Conservation (phyloP, 2,329 filamentous ascomycete genomes). For the Fusarium pseudocircinatum region DNA sequence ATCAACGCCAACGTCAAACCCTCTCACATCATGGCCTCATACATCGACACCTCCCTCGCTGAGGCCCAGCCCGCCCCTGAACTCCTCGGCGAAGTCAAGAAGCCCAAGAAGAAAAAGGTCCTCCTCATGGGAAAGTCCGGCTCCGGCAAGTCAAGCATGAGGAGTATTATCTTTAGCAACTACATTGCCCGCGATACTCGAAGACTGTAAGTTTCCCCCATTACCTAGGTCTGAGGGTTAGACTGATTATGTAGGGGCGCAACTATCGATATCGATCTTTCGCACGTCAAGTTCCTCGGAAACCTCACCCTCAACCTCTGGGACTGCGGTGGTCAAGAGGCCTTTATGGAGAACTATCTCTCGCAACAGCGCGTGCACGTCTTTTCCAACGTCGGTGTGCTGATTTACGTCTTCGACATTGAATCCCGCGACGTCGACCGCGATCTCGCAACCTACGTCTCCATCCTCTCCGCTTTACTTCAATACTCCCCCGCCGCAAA, state of each 20-base stretch:
- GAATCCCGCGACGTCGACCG: constrained; percentile 94
- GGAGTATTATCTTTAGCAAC: constrained; percentile 98
- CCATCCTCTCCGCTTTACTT: constrained; percentile 86
- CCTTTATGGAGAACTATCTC: constrained; percentile 98
- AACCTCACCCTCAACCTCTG: constrained; percentile 97
- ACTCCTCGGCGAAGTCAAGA: constrained; percentile 64
- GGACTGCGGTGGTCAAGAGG: constrained; percentile 99
- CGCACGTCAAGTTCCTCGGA: constrained; percentile 98
- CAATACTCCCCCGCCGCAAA: constrained; percentile 85
- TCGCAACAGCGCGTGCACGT: constrained; percentile 95
- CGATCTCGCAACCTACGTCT: constrained; percentile 90
- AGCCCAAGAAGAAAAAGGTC: constrained; percentile 87
- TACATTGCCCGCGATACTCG: constrained; percentile 97
- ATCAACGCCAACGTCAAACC: neutral
- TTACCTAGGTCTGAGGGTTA: neutral
- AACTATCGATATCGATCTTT: constrained; percentile 98
- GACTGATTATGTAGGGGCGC: constrained; percentile 67
- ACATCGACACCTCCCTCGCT: constrained; percentile 46
- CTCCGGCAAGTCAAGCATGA: constrained; percentile 97
- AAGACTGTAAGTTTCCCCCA: constrained; percentile 64
- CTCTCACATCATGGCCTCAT: constrained; percentile 45
- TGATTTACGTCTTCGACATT: constrained; percentile 99
- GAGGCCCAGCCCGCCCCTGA: constrained; percentile 47
- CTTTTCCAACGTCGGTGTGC: constrained; percentile 93
- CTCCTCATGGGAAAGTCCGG: constrained; percentile 95